Evolutionary conservation across 176 grass and related monocot genomes (phyloP), one percentile per base, ranked within the genome.

Genomic region (Hsuehochloa calcarea): DNA sequence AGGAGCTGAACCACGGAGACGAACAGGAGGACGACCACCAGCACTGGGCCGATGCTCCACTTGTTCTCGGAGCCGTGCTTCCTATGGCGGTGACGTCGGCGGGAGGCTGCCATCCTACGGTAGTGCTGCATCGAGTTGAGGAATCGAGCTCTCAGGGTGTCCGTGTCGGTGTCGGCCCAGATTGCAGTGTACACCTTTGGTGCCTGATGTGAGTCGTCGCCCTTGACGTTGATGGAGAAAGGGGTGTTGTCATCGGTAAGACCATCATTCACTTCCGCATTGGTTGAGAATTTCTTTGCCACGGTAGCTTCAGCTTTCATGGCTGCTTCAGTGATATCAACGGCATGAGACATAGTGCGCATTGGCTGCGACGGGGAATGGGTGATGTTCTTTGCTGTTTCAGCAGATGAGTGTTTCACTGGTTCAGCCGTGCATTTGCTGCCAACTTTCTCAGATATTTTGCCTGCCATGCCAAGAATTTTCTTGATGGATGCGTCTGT

Each of bases 1-100:
- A 91, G 43, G 5, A 94, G 75, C 77, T 90, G 90, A 66, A 38
- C 83, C 47, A 88, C 55, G 23, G 87, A 83, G 74, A 94, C 41
- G 54, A 89, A 15, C 38, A 92, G 85, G 86, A 94, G 60, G 72
- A 86, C 49, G 78, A 39, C 35, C 51, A 77, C 79, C 16, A 79
- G 31, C 43, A 27, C 43, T 4, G 72, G 64, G 9, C 73, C 49
- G 26, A 90, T 46, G 68, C 38, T 74, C 79, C 84, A 86, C 74
- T 8, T 79, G 38, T 1, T 65, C 38, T 4, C 31, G 19, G 79
- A 67, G 16, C 47, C 16, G 5, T 49, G 67, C 73, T 65, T 90
- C 79, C 66, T 83, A 12, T 62, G 66, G 26, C 79, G 84, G 59
- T n/a, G 81, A 19, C 60, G 84, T 5, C 65, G 72, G 25, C 47